Evolutionary conservation across 257 asterid genomes (phyloP).

Genomic region (Solanum clarkiae): DNA sequence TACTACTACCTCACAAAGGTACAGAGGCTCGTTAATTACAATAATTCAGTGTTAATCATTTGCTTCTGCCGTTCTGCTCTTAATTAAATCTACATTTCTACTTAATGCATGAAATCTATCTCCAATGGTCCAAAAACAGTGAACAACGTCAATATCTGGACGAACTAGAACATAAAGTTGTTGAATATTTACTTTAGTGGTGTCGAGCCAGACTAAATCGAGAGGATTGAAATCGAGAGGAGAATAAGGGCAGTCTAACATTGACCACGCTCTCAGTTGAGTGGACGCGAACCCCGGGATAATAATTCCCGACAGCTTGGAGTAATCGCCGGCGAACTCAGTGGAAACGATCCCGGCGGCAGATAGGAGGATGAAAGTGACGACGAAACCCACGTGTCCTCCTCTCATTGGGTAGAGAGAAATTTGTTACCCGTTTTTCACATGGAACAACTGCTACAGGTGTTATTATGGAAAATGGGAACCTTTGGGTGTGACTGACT

Average conservation of each 20-base stretch:
- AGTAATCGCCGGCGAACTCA: slow-evolving; percentile 35
- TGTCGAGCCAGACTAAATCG: slow-evolving; percentile 98
- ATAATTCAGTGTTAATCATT: not conserved
- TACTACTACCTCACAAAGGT: too few species aligned
- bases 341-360: slow-evolving; percentile 9
- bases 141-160: not conserved
- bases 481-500: not conserved
- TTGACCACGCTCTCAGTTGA: slow-evolving; percentile 96
- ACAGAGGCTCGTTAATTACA: not conserved
- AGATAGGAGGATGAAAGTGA: slow-evolving; percentile 27
- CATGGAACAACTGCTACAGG: not conserved
- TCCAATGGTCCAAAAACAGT: not conserved
- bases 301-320: slow-evolving; percentile 75
- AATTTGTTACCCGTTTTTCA: not conserved
- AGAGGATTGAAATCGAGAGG: slow-evolving; percentile 96
- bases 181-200: slow-evolving; percentile 61
- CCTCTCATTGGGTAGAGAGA: slow-evolving; percentile 37
- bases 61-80: not conserved
- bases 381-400: slow-evolving; percentile 23
- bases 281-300: slow-evolving; percentile 99
- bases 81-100: not conserved
- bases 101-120: not conserved
- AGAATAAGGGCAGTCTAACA: slow-evolving; percentile 90
- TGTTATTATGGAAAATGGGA: not conserved
- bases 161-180: not conserved